A percentile compares a stretch with the other conserved stretches of the same genome.
phyloP scores from a whole-genome alignment of 441 rosid species.

The Arabidopsis hybrid region DNA sequence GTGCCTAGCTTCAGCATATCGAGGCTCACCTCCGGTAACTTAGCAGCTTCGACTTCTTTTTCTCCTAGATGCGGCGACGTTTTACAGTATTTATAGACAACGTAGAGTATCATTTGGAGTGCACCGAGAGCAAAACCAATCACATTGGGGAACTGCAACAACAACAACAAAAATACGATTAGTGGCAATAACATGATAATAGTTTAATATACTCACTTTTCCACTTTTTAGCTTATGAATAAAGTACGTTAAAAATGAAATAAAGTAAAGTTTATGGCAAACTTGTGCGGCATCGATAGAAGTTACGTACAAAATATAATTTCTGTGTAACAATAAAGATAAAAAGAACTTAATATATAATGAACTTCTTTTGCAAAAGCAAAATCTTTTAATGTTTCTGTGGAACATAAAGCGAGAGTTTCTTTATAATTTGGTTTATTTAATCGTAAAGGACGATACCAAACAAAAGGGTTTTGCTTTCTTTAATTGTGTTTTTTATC shows the following conservation, averaged over 20 bases:
- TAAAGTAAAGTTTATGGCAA: constrained; percentile 35
- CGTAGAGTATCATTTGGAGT: constrained; percentile 60
- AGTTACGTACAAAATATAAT: constrained; percentile 51
- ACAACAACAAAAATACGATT: not conserved
- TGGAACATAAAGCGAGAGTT: constrained; percentile 35
- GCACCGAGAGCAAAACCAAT: constrained; percentile 60
- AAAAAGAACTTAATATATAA: constrained; percentile 17
- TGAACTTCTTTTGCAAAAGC: constrained; percentile 40
- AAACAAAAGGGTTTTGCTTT: constrained; percentile 43
- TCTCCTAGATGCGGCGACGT: constrained; percentile 48
- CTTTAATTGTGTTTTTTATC: constrained; percentile 9
- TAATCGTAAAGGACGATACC: constrained; percentile 35
- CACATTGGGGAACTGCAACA: constrained; percentile 59
- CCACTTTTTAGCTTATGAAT: constrained; percentile 17
- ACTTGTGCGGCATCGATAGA: constrained; percentile 52
- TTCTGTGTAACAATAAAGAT: constrained; percentile 36
- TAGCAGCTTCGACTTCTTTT: constrained; percentile 47
- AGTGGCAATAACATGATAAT: constrained; percentile 6
- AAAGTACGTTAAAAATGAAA: constrained; percentile 22
- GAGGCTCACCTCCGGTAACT: constrained; percentile 42
- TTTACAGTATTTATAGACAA: constrained; percentile 48
- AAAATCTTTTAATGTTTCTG: constrained; percentile 36
- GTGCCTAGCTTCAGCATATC: constrained; percentile 45
- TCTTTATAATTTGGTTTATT: constrained; percentile 30
- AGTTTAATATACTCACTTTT: constrained; percentile 27